Evolutionary conservation across 1,139 yeast species (phyloP).

Genomic region (Pichia sp.): DNA sequence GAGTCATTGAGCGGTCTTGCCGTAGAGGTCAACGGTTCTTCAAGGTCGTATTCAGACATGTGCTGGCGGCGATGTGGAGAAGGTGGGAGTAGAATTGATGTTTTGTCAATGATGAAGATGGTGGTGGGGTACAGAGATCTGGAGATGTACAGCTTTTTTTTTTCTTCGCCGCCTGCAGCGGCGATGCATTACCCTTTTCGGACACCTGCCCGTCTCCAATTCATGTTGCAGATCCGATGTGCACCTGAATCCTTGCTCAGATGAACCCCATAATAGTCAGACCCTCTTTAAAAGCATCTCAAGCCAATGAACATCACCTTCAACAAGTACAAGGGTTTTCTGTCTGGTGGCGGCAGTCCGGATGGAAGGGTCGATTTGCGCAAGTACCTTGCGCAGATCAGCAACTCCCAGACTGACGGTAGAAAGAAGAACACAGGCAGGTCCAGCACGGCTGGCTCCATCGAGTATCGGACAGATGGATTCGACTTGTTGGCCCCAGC

Average conservation of each 20-base stretch:
- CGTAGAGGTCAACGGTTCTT: conserved; percentile 63
- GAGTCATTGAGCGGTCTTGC: conserved; percentile 66
- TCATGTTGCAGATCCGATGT: too few species aligned
- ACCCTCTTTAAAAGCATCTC: too few species aligned
- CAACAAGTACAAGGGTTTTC: conserved; percentile 12
- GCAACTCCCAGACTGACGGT: neutral
- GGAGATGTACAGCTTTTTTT: too few species aligned
- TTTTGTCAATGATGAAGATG: too few species aligned
- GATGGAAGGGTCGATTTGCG: conserved; percentile 6
- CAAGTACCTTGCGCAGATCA: neutral
- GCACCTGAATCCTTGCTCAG: too few species aligned
- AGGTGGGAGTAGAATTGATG: too few species aligned
- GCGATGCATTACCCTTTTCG: too few species aligned
- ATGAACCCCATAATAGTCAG: too few species aligned
- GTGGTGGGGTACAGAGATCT: too few species aligned
- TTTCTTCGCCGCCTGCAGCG: too few species aligned
- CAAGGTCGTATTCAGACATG: conserved; percentile 28
- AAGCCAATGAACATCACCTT: conserved; percentile 8
- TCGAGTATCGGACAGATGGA: conserved; percentile 11
- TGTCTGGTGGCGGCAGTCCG: neutral
- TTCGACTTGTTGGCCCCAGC: conserved; percentile 11
- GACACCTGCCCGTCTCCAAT: too few species aligned
- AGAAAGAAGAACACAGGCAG: neutral
- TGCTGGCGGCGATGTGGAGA: too few species aligned
- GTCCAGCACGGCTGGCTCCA: neutral